phyloP scores from a whole-genome alignment of 23 red algal genomes.

The Chondrus crispus region DNA sequence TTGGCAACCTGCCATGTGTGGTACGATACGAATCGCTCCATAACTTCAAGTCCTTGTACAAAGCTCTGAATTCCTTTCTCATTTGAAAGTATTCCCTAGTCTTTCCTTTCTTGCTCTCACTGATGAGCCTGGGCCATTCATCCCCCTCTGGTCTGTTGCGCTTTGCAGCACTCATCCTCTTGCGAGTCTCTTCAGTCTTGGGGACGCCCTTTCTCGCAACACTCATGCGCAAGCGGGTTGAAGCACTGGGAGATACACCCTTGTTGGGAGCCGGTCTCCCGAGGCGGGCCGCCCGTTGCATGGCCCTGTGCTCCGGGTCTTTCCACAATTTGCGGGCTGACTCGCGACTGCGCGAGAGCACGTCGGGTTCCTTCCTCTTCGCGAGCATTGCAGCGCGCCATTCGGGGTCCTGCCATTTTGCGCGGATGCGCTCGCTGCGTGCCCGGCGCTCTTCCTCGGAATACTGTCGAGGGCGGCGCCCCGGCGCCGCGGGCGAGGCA shows the following conservation, averaged over 20 bases:
- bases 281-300: constrained; percentile 11
- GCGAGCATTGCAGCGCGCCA: constrained; percentile 42
- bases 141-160: constrained; percentile 37
- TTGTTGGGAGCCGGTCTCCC: constrained; percentile 38
- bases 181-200: constrained; percentile 18
- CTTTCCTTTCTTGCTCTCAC: constrained; percentile 58
- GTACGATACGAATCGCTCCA: constrained; percentile 68
- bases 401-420: constrained; percentile 37
- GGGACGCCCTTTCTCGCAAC: constrained; percentile 24
- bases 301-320: constrained; percentile 25
- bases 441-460: constrained; percentile 10
- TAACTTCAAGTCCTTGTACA: constrained; percentile 45
- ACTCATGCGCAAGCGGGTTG: constrained; percentile 57
- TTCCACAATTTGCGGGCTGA: constrained; percentile 29
- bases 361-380: background rate
- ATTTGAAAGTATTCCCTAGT: constrained; percentile 53
- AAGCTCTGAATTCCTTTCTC: constrained; percentile 40
- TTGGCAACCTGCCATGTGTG: constrained; percentile 28
- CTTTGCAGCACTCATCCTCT: constrained; percentile 38
- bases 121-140: constrained; percentile 52
- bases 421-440: constrained; percentile 37
- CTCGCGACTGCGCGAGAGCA: background rate
- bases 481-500: background rate
- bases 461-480: background rate
- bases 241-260: constrained; percentile 9